Evolutionary conservation across 1,139 yeast genomes (phyloP).

Genomic region (Kazachstania sp.): DNA sequence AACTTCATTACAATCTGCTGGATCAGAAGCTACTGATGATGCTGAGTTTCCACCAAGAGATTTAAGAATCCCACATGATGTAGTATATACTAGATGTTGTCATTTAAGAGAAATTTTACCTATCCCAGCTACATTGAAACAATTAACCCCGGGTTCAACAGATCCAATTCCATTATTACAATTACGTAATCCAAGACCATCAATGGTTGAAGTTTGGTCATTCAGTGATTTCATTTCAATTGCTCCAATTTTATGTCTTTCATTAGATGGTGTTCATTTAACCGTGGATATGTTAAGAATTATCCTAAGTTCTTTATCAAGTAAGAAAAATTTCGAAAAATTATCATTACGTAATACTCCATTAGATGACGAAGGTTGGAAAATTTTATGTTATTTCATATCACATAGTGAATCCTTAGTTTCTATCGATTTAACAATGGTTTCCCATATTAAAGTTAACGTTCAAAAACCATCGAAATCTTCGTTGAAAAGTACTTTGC

Average conservation of each 20-base stretch:
- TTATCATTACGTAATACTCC: slow-evolving; percentile 66
- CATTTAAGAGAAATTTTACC: slow-evolving; percentile 89
- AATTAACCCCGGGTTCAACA: slow-evolving; percentile 60
- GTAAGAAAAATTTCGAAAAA: slow-evolving; percentile 55
- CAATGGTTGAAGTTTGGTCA: slow-evolving; percentile 63
- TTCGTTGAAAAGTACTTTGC: slow-evolving; percentile 24
- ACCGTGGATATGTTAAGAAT: slow-evolving; percentile 58
- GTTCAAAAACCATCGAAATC: slow-evolving; percentile 42
- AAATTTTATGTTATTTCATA: slow-evolving; percentile 58
- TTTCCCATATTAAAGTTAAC: slow-evolving; percentile 52
- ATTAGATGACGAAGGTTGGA: slow-evolving; percentile 62
- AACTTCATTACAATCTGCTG: slow-evolving; percentile 7
- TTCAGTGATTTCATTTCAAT: slow-evolving; percentile 68
- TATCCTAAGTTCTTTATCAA: slow-evolving; percentile 51
- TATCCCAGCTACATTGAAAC: slow-evolving; percentile 82
- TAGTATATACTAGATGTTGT: slow-evolving; percentile 82
- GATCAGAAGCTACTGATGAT: slow-evolving; percentile 21
- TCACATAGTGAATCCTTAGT: slow-evolving; percentile 45
- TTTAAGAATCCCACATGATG: slow-evolving; percentile 43
- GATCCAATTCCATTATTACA: slow-evolving; percentile 61
- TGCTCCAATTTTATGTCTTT: slow-evolving; percentile 61
- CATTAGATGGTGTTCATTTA: slow-evolving; percentile 61
- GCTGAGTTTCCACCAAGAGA: slow-evolving; percentile 24
- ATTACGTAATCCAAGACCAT: slow-evolving; percentile 63
- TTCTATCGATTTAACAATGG: slow-evolving; percentile 61